Evolutionary conservation across 2,329 filamentous ascomycete species (phyloP).

Genomic region (Colletotrichum melonis): DNA sequence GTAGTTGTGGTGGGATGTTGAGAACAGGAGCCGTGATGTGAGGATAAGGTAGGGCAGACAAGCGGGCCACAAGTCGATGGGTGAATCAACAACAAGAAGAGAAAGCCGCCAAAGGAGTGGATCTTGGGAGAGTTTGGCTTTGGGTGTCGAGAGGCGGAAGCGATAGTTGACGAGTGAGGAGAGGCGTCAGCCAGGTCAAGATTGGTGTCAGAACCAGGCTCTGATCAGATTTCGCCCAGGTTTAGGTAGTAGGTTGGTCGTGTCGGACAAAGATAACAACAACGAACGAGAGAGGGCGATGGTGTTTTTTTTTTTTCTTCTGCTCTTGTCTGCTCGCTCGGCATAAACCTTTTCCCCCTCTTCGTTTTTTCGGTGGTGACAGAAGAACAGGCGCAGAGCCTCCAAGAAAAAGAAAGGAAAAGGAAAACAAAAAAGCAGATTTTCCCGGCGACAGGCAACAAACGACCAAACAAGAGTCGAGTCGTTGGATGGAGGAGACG

Average conservation of each 20-base stretch:
- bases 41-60: neutral
- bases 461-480: neutral
- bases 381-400: slow-evolving; percentile 28
- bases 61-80: neutral
- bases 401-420: slow-evolving; percentile 17
- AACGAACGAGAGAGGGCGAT: slow-evolving; percentile 6
- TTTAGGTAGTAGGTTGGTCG: slow-evolving; percentile 14
- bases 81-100: slow-evolving; percentile 27
- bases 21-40: too few species aligned
- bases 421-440: slow-evolving; percentile 2
- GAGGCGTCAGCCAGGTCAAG: slow-evolving; percentile 27
- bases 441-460: neutral
- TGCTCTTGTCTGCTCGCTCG: neutral
- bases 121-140: neutral
- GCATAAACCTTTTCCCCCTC: slow-evolving; percentile 8
- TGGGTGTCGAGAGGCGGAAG: neutral
- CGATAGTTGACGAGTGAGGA: slow-evolving; percentile 11
- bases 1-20: neutral
- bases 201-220: slow-evolving; percentile 13
- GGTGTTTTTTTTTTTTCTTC: slow-evolving; percentile 19
- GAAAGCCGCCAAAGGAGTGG: slow-evolving; percentile 30
- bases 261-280: slow-evolving; percentile 27
- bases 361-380: slow-evolving; percentile 30
- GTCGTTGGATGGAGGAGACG: neutral
- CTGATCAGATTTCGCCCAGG: slow-evolving; percentile 10